Evolutionary conservation across 371 early-diverging fungal genomes (phyloP), one percentile per base, ranked within the genome.

Genomic region (Rhizopus stolonifer): DNA sequence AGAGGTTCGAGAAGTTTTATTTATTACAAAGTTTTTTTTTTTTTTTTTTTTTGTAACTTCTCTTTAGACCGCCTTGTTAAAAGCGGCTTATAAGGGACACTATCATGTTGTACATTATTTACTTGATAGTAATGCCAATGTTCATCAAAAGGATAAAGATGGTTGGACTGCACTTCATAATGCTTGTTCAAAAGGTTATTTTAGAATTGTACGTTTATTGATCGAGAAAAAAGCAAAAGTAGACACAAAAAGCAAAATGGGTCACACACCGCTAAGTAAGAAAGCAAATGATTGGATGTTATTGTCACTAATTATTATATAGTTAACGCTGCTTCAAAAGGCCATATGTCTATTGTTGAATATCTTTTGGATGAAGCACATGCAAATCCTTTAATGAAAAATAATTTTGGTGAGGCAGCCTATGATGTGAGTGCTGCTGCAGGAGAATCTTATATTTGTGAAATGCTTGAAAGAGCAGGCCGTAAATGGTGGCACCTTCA

Each of bases 101-200:
- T 64, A 69, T 25, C 67, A 70, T 14, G 76, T 89, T 38, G 86
- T 90, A 13, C 67, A 77, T 29, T 82, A 81, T 49, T 66, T 94
- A n/a, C 52, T 91, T 4, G 54, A 60, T 2, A 75, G 72, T 48
- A 75, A 77, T 17, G 90, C 92, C 4, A 79, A 90, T 49, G 74
- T 85, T 15, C 68, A 82, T 46, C 80, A 81, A 26, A 65, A 75
- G n/a, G 93, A 92, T 62, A 79, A 74, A 50, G 91, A 92, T 53
- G 93, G 93, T 0, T 94, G 92, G 92, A 87, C 90, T 10, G 82
- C 91, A 1, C 77, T 94, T 26, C 94, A 92, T 70, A 91, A 89
- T 64, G 87, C 90, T 15, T 82, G 82, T 40, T 74, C 86, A 6
- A 70, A 73, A 26, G 89, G 88, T 1, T 77, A 77, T 54, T 62